A percentile compares a stretch with the other conserved stretches of the same genome.
phyloP scores from a whole-genome alignment of 768 basidiomycete genomes.

The Mycena galopus region DNA sequence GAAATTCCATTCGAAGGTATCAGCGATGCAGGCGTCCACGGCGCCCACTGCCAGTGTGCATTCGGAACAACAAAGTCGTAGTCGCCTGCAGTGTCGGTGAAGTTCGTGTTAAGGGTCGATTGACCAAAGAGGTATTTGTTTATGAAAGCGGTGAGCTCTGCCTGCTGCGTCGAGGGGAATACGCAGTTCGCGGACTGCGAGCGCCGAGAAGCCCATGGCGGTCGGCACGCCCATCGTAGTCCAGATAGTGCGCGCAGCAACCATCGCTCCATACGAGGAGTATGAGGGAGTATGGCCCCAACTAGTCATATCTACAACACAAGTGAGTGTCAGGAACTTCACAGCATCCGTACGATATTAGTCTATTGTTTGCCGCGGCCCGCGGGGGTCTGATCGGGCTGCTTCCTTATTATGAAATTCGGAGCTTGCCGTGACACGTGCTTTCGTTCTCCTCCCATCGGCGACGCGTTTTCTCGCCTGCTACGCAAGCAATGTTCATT shows the following conservation, averaged over 20 bases:
- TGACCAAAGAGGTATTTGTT: slow-evolving; percentile 67
- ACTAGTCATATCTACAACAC: slow-evolving; percentile 48
- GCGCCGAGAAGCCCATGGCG: slow-evolving; percentile 65
- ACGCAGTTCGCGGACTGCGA: slow-evolving; percentile 67
- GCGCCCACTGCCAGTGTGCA: slow-evolving; percentile 35
- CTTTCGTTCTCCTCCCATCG: too few relatives aligned
- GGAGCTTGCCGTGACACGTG: too few relatives aligned
- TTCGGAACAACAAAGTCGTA: slow-evolving; percentile 38
- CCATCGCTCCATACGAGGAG: slow-evolving; percentile 66
- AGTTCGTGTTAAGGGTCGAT: slow-evolving; percentile 57
- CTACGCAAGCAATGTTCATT: too few relatives aligned
- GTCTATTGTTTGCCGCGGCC: too few relatives aligned
- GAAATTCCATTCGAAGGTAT: slow-evolving; percentile 11
- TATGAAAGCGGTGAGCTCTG: slow-evolving; percentile 65
- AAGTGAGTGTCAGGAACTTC: too few relatives aligned
- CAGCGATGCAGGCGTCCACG: slow-evolving; percentile 22
- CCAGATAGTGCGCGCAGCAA: slow-evolving; percentile 63
- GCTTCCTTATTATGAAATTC: too few relatives aligned
- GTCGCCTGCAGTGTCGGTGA: slow-evolving; percentile 57
- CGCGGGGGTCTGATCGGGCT: too few relatives aligned
- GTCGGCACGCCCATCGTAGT: slow-evolving; percentile 62
- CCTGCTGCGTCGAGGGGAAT: slow-evolving; percentile 62
- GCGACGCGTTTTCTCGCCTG: too few relatives aligned
- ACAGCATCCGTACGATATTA: too few relatives aligned
- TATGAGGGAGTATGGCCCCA: slow-evolving; percentile 62